Base-by-base conservation (phyloP, 805 yeast species). In the Ogataea trehaloabstinens region DNA sequence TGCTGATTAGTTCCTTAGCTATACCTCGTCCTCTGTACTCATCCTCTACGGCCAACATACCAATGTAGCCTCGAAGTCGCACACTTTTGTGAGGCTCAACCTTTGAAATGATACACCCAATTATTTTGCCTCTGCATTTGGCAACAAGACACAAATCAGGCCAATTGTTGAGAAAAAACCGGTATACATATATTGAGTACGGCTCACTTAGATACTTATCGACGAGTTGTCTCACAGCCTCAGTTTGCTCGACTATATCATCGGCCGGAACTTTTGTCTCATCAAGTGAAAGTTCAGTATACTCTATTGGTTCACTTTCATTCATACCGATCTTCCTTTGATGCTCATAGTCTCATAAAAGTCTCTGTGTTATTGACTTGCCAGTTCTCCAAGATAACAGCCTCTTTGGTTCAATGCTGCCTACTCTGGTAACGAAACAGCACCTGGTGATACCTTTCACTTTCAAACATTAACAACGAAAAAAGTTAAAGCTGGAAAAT, bases 121-220 rank as follows among this genome's bases (percentile, higher is more conserved):
- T 68, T 2, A 82, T 71, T 21, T 44, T 46, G 5, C 44, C 55
- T 2, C 46, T 49, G 34, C 68, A 71, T 41, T 72, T 73, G 7
- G 84, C 91, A 27, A 85, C 55, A 37, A 74, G 74, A 44, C 95
- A 84, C 41, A 89, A 71, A 33, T 84, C 81, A 1, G 98, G 96
- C 96, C 97, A 90, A 51, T 81, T 82, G 52, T 84, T 83, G 30
- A 93, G 66, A 57, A 93, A 93, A 64, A 83, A 93, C 56, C 95
- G 74, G 62, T 90, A 93, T 2, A 93, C 97, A 54, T 87, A 93
- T 15, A 87, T 75, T 4, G 97, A 90, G 58, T 93, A 93, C 0
- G 99, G 98, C 61, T 93, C 99, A 20, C 93, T 82, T 28, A 93
- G 68, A 59, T 90, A 93, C 8, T 67, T 69, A 28, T 82, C 76